Evolutionary conservation across 495 filamentous ascomycete species (phyloP).

Genomic region (Aspergillus sclerotioniger): DNA sequence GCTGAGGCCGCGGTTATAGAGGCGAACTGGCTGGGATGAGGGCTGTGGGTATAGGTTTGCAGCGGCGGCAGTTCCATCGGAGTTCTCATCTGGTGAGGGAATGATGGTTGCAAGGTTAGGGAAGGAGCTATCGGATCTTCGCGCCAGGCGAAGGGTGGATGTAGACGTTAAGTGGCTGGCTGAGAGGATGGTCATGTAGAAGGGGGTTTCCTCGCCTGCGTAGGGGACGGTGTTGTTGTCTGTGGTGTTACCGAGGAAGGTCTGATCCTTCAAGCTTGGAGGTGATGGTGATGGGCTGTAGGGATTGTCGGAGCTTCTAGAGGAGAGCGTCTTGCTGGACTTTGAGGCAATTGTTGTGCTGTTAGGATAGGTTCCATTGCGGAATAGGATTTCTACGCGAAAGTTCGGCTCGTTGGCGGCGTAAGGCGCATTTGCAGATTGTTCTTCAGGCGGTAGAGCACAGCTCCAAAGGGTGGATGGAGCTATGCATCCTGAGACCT

Average conservation of each 20-base stretch:
- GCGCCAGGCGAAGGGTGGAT: constrained; percentile 23
- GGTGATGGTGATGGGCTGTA: constrained; percentile 61
- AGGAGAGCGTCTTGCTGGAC: constrained; percentile 17
- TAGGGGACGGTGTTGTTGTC: constrained; percentile 63
- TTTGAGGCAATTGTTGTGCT: constrained; percentile 29
- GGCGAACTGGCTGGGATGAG: constrained; percentile 71
- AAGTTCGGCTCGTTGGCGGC: constrained; percentile 69
- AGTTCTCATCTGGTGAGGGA: constrained; percentile 57
- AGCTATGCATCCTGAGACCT: constrained; percentile 62
- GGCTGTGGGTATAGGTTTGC: constrained; percentile 67
- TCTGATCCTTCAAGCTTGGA: constrained; percentile 65
- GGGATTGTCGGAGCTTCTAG: constrained; percentile 17
- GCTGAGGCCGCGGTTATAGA: constrained; percentile 76
- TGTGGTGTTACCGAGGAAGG: constrained; percentile 80
- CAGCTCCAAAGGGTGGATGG: constrained; percentile 80
- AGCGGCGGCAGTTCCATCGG: constrained; percentile 68
- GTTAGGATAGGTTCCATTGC: constrained; percentile 61
- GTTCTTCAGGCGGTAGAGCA: constrained; percentile 71
- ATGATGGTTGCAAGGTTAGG: constrained; percentile 54
- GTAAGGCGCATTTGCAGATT: constrained; percentile 58
- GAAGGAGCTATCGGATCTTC: constrained; percentile 31
- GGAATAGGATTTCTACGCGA: constrained; percentile 73
- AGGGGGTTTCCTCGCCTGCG: constrained; percentile 52
- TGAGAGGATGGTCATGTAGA: constrained; percentile 48
- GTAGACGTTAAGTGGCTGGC: constrained; percentile 19